Evolutionary conservation across 1,284 basidiomycete genomes (phyloP).

Genomic region (Rhodotorula sp.): DNA sequence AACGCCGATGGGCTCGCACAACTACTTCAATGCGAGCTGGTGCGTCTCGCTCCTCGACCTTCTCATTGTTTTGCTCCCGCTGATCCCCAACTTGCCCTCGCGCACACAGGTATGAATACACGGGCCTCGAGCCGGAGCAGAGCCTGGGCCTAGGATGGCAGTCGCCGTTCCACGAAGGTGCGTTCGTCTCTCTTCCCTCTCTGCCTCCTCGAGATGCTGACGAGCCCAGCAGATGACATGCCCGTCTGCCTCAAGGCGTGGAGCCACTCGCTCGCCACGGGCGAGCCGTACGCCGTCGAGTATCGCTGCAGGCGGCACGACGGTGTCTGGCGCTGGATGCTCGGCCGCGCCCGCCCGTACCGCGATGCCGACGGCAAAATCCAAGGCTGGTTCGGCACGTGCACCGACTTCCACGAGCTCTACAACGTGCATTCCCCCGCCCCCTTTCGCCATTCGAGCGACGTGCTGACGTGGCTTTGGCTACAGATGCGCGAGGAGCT

Average conservation of each 20-base stretch:
- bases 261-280: constrained; percentile 50
- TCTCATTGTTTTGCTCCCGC: no score
- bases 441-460: no score
- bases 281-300: constrained; percentile 50
- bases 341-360: constrained; percentile 24
- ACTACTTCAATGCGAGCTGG: constrained; percentile 43
- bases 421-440: constrained; percentile 19
- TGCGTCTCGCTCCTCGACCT: background rate
- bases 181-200: background rate
- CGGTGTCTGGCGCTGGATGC: constrained; percentile 24
- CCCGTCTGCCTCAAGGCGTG: constrained; percentile 46
- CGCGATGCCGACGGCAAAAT: constrained; percentile 27
- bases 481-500: constrained; percentile 34
- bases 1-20: constrained; percentile 47
- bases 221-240: constrained; percentile 47
- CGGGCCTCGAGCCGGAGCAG: constrained; percentile 46
- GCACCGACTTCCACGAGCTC: constrained; percentile 41
- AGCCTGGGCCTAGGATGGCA: constrained; percentile 50
- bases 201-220: background rate
- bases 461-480: background rate
- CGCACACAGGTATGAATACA: constrained; percentile 45
- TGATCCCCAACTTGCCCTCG: no score
- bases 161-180: constrained; percentile 47
- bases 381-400: constrained; percentile 49
- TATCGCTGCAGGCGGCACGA: constrained; percentile 46